Evolutionary conservation across 2,329 filamentous ascomycete genomes (phyloP), one percentile per base, ranked within the genome.

Genomic region (Aspergillus thermomutatus): DNA sequence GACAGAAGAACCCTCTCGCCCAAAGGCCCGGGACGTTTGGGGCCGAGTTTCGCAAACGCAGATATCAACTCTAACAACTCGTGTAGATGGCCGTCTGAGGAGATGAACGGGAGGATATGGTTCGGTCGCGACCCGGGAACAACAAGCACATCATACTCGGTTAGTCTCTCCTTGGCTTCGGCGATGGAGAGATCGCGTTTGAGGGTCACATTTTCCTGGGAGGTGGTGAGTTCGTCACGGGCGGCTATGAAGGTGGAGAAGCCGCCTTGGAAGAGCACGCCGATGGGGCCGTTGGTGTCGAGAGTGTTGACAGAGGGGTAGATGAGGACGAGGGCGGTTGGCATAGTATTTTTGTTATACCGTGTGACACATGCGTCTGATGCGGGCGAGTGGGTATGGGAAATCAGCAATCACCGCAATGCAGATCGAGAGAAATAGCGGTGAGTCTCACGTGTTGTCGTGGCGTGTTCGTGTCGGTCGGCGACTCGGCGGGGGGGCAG

Each of bases 241-340:
- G 52, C 52, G n/a, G 52, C 31, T 27, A 53, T 37, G 23, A 31
- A 4, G 1, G 45, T 25, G 45, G 40, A 37, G 14, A 25, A 34
- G 28, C 52, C 52, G 19, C 19, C 19, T n/a, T 49, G 46, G 45
- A 48, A 53, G 28, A 53, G 34, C 9, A 53, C 31, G 14, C 31
- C 52, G 28, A 40, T 19, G 2, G 52, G 52, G 8, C 52, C 52
- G 28, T 45, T 53, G 27, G 19, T 40, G 17, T 53, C 52, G 41
- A 53, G 45, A 11, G 52, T 26, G 28, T 53, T 53, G 28, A 53
- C 46, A 21, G 31, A 25, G 21, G 52, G 52, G 7, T 53, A 53
- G 52, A 53, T 23, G 28, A 53, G 52, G n/a, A 40, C 31, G 23
- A 53, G 45, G 52, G 31, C 52, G 37, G 52, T 48, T 25, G 43